Conservation (phyloP, 2,329 filamentous ascomycete genomes). For the Elsinoe fawcettii region DNA sequence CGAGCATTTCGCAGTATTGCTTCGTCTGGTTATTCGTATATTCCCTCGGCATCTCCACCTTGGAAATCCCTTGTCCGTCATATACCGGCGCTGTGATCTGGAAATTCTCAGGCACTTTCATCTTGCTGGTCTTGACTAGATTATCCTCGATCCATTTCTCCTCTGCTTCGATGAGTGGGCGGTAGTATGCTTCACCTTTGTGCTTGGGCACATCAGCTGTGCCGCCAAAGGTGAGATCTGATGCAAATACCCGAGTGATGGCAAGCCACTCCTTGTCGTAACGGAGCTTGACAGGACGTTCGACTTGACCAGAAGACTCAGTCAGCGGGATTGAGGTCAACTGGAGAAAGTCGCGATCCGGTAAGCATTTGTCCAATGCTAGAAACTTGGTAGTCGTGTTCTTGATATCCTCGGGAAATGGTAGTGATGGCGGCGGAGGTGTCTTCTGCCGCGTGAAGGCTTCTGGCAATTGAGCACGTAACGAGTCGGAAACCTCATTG, state of each 20-base stretch:
- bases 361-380: conserved; percentile 84
- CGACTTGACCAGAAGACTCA: conserved; percentile 24
- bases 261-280: conserved; percentile 96
- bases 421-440: conserved; percentile 41
- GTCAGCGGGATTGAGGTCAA: conserved; percentile 56
- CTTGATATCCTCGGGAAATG: conserved; percentile 62
- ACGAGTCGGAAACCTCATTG: conserved; percentile 49
- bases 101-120: conserved; percentile 74
- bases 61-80: conserved; percentile 49
- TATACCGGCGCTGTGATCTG: conserved; percentile 65
- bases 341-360: conserved; percentile 73
- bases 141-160: conserved; percentile 75
- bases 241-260: conserved; percentile 75
- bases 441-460: conserved; percentile 52
- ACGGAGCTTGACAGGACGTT: conserved; percentile 52
- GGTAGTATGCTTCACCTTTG: conserved; percentile 62
- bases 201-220: conserved; percentile 49
- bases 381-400: conserved; percentile 80
- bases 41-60: conserved; percentile 61
- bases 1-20: conserved; percentile 71
- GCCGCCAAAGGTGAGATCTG: conserved; percentile 55
- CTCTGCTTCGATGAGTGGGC: conserved; percentile 59
- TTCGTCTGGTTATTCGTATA: conserved; percentile 81
- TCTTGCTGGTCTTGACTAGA: conserved; percentile 53
- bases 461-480: conserved; percentile 68